Evolutionary conservation across 805 yeast species (phyloP).

Genomic region (Ogataea kodamae): DNA sequence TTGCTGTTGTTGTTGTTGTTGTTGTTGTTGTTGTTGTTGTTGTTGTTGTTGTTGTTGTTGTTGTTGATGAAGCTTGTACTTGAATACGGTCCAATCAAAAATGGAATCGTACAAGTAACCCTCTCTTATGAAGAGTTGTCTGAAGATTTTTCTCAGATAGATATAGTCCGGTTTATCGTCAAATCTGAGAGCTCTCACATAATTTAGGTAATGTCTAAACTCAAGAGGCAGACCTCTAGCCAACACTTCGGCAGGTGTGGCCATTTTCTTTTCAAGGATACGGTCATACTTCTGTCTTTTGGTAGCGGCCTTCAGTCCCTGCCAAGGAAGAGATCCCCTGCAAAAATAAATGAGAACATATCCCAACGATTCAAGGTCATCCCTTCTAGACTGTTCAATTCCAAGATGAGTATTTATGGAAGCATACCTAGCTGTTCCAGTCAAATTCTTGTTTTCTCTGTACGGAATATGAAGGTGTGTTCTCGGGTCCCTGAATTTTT

Average conservation of each 20-base stretch:
- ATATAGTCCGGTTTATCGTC: conserved; percentile 96
- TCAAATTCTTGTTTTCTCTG: conserved; percentile 91
- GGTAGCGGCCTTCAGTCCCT: conserved; percentile 94
- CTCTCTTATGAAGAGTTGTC: conserved; percentile 84
- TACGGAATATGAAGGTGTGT: conserved; percentile 94
- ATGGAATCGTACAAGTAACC: conserved; percentile 90
- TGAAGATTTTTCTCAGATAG: conserved; percentile 80
- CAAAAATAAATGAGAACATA: conserved; percentile 92
- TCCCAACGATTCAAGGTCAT: conserved; percentile 92
- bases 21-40: conserved; percentile 44
- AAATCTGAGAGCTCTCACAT: conserved; percentile 84
- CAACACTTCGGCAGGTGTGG: conserved; percentile 79
- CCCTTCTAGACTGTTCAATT: conserved; percentile 94
- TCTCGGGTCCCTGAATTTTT: conserved; percentile 90
- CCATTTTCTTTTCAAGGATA: conserved; percentile 91
- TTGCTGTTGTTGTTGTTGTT: conserved; percentile 37
- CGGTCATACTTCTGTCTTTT: conserved; percentile 96
- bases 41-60: conserved; percentile 36
- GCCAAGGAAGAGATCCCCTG: conserved; percentile 97
- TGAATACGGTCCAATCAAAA: conserved; percentile 94
- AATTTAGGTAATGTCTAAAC: conserved; percentile 81
- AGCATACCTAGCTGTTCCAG: conserved; percentile 98
- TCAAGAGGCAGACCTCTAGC: conserved; percentile 92
- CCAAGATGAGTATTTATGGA: conserved; percentile 94
- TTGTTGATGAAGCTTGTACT: conserved; percentile 59